phyloP scores from a whole-genome alignment of 1,284 basidiomycete genomes.

The Lentinula novae-zelandiae region DNA sequence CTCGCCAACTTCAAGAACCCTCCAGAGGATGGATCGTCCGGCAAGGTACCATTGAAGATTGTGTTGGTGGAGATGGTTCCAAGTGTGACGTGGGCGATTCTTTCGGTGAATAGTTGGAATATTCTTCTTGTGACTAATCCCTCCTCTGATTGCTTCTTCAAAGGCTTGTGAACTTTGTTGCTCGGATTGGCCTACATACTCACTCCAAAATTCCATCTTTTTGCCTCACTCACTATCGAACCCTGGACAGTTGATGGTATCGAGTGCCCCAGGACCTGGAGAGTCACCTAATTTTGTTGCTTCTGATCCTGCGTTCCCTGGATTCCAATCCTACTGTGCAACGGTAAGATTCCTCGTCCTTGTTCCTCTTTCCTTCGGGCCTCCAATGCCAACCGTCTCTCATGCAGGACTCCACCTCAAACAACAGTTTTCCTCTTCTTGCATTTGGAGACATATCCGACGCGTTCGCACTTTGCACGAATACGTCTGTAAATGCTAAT shows the following conservation, averaged over 20 bases:
- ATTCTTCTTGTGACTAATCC: neutral
- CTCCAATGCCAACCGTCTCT: neutral
- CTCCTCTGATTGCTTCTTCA: neutral
- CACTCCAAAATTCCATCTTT: conserved; percentile 33
- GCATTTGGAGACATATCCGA: conserved; percentile 33
- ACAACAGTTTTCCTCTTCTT: conserved; percentile 21
- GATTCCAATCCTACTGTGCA: conserved; percentile 34
- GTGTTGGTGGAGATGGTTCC: conserved; percentile 34
- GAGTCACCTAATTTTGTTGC: conserved; percentile 38
- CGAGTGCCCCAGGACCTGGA: conserved; percentile 31
- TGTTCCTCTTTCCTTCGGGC: neutral
- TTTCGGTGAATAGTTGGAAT: conserved; percentile 27
- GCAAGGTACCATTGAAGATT: conserved; percentile 26
- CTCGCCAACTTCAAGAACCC: conserved; percentile 30
- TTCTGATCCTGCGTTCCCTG: conserved; percentile 36
- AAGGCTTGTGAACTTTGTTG: conserved; percentile 35
- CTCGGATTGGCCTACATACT: conserved; percentile 35
- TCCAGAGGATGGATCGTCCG: conserved; percentile 22
- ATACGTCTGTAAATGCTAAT: conserved; percentile 33
- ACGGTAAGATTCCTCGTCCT: conserved; percentile 24
- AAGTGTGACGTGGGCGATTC: conserved; percentile 33
- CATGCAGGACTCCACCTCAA: neutral
- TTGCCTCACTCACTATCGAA: conserved; percentile 32
- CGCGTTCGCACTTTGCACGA: conserved; percentile 37
- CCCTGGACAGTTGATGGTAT: conserved; percentile 32